Evolutionary conservation across 1,139 yeast species (phyloP).

Genomic region (Zygosaccharomyces sapae): DNA sequence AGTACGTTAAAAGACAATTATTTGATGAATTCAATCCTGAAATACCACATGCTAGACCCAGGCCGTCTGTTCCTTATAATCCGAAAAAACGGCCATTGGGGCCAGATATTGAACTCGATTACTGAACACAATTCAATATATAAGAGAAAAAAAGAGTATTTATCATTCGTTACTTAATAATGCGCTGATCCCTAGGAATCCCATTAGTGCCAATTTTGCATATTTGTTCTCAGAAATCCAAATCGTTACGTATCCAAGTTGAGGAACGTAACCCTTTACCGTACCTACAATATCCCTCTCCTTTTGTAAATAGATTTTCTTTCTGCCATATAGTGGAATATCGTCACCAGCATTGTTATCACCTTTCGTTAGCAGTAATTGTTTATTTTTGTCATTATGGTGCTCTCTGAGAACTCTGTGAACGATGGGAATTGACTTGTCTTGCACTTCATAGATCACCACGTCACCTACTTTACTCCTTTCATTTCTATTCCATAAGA

Average conservation of each 20-base stretch:
- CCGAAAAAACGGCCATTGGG: constrained; percentile 18
- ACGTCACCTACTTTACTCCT: constrained; percentile 79
- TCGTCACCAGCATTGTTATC: constrained; percentile 95
- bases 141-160: constrained; percentile 3
- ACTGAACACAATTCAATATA: constrained; percentile 10
- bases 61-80: constrained; percentile 16
- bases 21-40: constrained; percentile 20
- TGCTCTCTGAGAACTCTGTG: constrained; percentile 83
- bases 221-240: constrained; percentile 71
- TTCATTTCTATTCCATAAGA: constrained; percentile 80
- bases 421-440: constrained; percentile 85
- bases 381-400: constrained; percentile 42
- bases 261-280: constrained; percentile 89
- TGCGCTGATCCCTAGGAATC: constrained; percentile 33
- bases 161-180: constrained; percentile 27
- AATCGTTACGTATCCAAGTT: constrained; percentile 86
- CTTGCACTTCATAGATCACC: constrained; percentile 86
- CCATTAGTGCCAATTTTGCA: constrained; percentile 34
- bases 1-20: constrained; percentile 23
- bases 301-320: constrained; percentile 72
- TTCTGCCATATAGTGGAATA: constrained; percentile 73
- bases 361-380: constrained; percentile 85
- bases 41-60: constrained; percentile 19
- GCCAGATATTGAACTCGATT: constrained; percentile 26
- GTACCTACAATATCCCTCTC: constrained; percentile 82